These are phyloP conservation scores for Gyromitra esculenta DNA, from an alignment of 2,329 filamentous ascomycete species.

Conservation along the genomic window DNA sequence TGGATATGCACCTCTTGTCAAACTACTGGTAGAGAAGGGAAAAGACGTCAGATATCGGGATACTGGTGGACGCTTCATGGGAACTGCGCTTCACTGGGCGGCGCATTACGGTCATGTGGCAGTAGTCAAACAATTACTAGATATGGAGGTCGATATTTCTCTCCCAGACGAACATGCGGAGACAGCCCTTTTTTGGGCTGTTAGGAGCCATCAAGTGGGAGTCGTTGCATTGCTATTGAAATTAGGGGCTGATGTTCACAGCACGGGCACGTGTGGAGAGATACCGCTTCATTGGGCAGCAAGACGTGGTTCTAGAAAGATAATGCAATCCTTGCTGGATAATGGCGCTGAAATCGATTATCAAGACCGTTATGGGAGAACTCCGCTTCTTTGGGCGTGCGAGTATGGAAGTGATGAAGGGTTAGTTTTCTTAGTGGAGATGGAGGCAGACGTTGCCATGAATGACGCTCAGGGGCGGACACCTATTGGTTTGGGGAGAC, in stretches of 20 bases:
- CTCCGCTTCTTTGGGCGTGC: constrained; percentile 8
- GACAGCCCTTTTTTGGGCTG: constrained; percentile 27
- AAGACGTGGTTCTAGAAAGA: neutral
- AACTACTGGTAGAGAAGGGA: constrained; percentile 18
- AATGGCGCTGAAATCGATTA: constrained; percentile 15
- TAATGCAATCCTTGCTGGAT: constrained; percentile 1
- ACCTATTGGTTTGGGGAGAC: neutral
- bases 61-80: neutral
- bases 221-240: constrained; percentile 19
- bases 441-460: neutral
- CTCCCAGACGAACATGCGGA: constrained; percentile 14
- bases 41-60: constrained; percentile 6
- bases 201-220: neutral
- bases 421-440: neutral
- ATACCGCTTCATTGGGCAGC: constrained; percentile 1
- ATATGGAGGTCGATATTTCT: constrained; percentile 25
- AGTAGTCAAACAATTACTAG: constrained; percentile 10
- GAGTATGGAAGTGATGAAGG: neutral
- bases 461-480: neutral
- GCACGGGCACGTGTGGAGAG: neutral
- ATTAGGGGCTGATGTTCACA: constrained; percentile 13
- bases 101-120: neutral
- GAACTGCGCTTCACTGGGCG: constrained; percentile 27
- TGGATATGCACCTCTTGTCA: constrained; percentile 18
- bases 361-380: neutral